Evolutionary conservation across 768 basidiomycete species (phyloP).

Genomic region (Amanita muscaria): DNA sequence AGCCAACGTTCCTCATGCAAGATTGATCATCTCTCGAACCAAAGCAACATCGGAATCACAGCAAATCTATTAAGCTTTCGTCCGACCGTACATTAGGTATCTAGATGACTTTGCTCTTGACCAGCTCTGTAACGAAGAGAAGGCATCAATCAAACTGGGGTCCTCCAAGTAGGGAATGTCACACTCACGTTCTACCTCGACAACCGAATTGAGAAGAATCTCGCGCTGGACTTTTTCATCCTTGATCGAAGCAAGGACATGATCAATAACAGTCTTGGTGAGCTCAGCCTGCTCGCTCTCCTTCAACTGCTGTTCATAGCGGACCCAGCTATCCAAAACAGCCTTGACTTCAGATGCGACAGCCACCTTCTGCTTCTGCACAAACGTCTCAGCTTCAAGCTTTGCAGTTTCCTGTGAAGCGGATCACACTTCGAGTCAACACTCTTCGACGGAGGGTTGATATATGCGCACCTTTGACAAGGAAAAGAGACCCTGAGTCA

Average conservation of each 20-base stretch:
- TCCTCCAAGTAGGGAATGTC: background rate
- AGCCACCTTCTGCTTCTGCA: slow-evolving; percentile 81
- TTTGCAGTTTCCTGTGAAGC: slow-evolving; percentile 73
- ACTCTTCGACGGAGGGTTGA: background rate
- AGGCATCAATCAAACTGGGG: background rate
- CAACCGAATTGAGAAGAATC: slow-evolving; percentile 67
- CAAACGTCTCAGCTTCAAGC: slow-evolving; percentile 84
- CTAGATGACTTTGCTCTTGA: slow-evolving; percentile 90
- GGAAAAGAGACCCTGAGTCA: slow-evolving; percentile 86
- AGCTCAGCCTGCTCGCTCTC: slow-evolving; percentile 94
- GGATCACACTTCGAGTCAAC: background rate
- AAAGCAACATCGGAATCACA: too few relatives aligned
- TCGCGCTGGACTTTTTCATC: slow-evolving; percentile 90
- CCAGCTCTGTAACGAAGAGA: too few relatives aligned
- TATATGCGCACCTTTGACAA: slow-evolving; percentile 68
- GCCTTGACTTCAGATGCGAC: slow-evolving; percentile 85
- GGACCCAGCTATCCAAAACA: slow-evolving; percentile 96
- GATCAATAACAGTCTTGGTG: slow-evolving; percentile 79
- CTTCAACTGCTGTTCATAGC: slow-evolving; percentile 94
- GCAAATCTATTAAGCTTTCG: too few relatives aligned
- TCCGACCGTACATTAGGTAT: too few relatives aligned
- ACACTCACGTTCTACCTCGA: slow-evolving; percentile 88
- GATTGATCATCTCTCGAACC: too few relatives aligned
- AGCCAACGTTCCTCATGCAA: too few relatives aligned
- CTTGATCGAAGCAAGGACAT: slow-evolving; percentile 72